Conservation (phyloP, 2,329 filamentous ascomycete species). For the Akanthomyces muscarius region DNA sequence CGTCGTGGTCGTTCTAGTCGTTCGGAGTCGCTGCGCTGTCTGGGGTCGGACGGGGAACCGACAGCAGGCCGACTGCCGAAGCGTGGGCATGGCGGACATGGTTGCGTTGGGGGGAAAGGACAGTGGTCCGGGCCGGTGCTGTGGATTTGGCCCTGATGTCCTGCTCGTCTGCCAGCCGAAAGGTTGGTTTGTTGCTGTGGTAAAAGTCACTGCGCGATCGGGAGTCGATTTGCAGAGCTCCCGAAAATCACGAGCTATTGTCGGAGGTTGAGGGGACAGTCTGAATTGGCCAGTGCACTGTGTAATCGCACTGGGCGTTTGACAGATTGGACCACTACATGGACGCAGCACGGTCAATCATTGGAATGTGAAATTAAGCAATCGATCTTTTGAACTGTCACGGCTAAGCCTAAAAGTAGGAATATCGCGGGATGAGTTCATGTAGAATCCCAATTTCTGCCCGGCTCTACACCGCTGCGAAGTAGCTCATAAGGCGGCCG, state of each 20-base stretch:
- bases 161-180: background rate
- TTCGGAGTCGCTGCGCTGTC: background rate
- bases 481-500: too few relatives aligned
- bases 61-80: constrained; percentile 11
- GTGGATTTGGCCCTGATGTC: background rate
- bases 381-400: background rate
- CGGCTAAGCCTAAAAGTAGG: too few relatives aligned
- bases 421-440: too few relatives aligned
- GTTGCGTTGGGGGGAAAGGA: background rate
- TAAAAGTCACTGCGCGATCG: background rate
- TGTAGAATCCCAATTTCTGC: too few relatives aligned
- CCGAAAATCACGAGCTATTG: constrained; percentile 12
- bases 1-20: background rate
- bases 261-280: background rate
- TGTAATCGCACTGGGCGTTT: background rate
- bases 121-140: background rate
- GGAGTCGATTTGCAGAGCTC: background rate
- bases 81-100: constrained; percentile 8
- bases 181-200: background rate
- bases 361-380: too few relatives aligned
- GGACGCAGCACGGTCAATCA: background rate
- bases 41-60: constrained; percentile 8
- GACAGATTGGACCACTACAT: background rate
- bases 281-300: background rate
- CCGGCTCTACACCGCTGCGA: too few relatives aligned